Base-by-base conservation (phyloP, 352 stramenopile species). In the Albugo laibachii region DNA sequence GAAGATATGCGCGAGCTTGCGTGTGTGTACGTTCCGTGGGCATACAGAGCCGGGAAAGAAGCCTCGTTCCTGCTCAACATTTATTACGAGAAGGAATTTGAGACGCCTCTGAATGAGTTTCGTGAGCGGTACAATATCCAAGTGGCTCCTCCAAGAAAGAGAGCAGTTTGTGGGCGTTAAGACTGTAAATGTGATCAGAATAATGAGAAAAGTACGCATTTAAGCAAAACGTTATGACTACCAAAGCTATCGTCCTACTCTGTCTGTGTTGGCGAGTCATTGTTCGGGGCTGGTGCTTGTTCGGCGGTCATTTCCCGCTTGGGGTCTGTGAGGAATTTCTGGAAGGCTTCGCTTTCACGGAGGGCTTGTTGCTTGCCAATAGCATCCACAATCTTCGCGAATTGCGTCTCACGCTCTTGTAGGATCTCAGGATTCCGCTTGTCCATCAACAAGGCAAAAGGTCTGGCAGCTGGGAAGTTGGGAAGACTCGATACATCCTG, bases 61-160 rank as follows among this genome's bases (percentile, higher is more conserved):
- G 70, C 68, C 2, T 54, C 69, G 37, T 80, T 77, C 14, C 67
- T 98, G 19, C 73, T 97, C 56, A 95, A 84, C 57, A 74, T 96
- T 18, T 96, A 96, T 66, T 98, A 97, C 59, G 94, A 98, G 64
- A 62, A 92, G 44, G 80, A 96, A 55, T 95, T 96, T 44, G 83
- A 95, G 56, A 95, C 81, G 20, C 69, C 77, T 20, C 65, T 98
- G 39, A 58, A 75, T 12, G 71, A 93, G 36, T 63, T 98, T 47
- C 74, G 92, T 41, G 40, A 67, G 45, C 70, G 69, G 15, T 56
- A 85, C 20, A 19, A 36, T n/a, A 54, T 56, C 13, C 31, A 21
- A 14, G 18, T 55, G 11, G 46, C 50, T n/a, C 50, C 50, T 11
- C 11, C 24, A 31, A 31, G 8, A 31, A 31, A 31, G 8, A 10